phyloP scores from a whole-genome alignment of 2,329 filamentous ascomycete genomes.

The Fusarium papillatum region DNA sequence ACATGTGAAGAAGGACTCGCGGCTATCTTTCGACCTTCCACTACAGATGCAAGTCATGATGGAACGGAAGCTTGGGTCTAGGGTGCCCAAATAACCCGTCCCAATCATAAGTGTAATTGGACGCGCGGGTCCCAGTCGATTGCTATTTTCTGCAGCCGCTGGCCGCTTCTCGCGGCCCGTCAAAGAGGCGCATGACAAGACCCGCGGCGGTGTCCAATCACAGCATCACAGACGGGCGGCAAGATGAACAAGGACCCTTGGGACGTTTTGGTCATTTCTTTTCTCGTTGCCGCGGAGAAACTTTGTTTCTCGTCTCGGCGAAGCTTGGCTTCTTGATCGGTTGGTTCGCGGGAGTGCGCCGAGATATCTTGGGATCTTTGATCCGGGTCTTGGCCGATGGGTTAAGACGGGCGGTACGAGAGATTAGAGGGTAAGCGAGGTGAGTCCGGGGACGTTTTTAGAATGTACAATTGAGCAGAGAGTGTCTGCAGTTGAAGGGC shows the following conservation, averaged over 20 bases:
- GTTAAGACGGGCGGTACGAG: slow-evolving; percentile 16
- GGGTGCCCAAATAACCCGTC: slow-evolving; percentile 14
- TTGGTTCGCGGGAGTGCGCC: slow-evolving; percentile 28
- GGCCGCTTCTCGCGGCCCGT: slow-evolving; percentile 42
- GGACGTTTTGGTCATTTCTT: neutral
- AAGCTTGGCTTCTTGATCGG: slow-evolving; percentile 27
- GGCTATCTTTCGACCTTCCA: slow-evolving; percentile 13
- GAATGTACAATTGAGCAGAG: neutral
- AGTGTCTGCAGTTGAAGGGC: neutral
- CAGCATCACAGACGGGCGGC: neutral
- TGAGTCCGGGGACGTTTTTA: neutral
- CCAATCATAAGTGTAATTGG: slow-evolving; percentile 15
- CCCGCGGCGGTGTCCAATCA: slow-evolving; percentile 33
- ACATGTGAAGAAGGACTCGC: slow-evolving; percentile 14
- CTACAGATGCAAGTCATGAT: slow-evolving; percentile 40
- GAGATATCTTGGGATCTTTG: slow-evolving; percentile 32
- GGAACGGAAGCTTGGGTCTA: slow-evolving; percentile 15
- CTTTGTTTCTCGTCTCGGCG: slow-evolving; percentile 32
- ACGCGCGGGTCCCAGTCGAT: slow-evolving; percentile 31
- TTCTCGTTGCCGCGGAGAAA: slow-evolving; percentile 7
- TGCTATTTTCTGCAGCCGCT: slow-evolving; percentile 47
- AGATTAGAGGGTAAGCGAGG: neutral
- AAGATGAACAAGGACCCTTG: slow-evolving; percentile 6
- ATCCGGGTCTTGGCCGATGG: slow-evolving; percentile 10
- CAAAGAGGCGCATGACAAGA: slow-evolving; percentile 11